Evolutionary conservation across 345 rosid species (phyloP).

Genomic region (Pistacia vera): DNA sequence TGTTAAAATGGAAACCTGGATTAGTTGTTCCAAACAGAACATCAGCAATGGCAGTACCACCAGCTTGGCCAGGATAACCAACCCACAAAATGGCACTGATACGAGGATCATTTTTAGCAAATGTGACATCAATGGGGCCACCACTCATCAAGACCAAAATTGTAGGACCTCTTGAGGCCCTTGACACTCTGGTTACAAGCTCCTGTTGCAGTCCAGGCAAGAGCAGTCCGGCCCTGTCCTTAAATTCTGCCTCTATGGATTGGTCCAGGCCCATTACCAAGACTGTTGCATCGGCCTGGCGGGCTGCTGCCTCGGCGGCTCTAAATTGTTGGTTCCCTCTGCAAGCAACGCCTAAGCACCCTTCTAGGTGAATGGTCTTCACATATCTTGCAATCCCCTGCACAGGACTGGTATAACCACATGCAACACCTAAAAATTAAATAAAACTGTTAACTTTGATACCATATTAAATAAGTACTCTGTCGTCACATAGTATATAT

Average conservation of each 20-base stretch:
- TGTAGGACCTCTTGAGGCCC: constrained; percentile 68
- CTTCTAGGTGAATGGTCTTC: constrained; percentile 57
- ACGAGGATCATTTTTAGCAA: constrained; percentile 82
- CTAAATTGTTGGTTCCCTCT: constrained; percentile 39
- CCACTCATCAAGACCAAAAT: constrained; percentile 78
- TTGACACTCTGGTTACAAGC: constrained; percentile 72
- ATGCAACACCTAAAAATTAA: constrained; percentile 54
- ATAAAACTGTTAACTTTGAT: too few relatives aligned
- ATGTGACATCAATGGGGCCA: constrained; percentile 81
- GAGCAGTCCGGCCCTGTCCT: constrained; percentile 66
- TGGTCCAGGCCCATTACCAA: constrained; percentile 93
- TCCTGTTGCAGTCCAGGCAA: constrained; percentile 82
- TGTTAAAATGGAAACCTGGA: constrained; percentile 53
- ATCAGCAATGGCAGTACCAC: constrained; percentile 86
- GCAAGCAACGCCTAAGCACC: constrained; percentile 68
- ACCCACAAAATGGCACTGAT: constrained; percentile 86
- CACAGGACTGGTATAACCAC: constrained; percentile 70
- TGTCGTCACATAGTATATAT: not conserved
- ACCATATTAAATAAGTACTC: too few relatives aligned
- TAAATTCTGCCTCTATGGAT: constrained; percentile 74
- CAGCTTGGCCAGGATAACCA: constrained; percentile 99
- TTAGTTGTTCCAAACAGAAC: constrained; percentile 73
- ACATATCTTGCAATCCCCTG: constrained; percentile 71
- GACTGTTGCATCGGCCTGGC: constrained; percentile 70
- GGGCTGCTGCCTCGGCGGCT: constrained; percentile 61